These are phyloP conservation scores for Chaetomiaceae sp. DNA, from an alignment of 2,329 filamentous ascomycete species.

Conservation along the genomic window DNA sequence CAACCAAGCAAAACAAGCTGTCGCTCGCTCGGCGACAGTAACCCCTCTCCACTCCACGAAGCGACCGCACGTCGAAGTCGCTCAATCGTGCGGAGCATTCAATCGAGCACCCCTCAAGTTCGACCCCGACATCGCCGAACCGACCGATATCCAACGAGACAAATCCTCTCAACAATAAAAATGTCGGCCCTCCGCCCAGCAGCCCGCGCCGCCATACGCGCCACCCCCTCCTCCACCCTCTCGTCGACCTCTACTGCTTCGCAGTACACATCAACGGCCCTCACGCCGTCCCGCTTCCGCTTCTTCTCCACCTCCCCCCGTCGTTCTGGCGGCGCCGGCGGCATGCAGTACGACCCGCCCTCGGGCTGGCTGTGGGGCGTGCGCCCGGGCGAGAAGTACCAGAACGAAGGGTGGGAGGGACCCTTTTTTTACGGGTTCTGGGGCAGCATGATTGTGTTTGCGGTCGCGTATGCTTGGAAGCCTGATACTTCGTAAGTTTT, in stretches of 20 bases:
- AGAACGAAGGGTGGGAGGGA: constrained; percentile 95
- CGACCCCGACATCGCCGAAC: not conserved
- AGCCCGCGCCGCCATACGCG: not conserved
- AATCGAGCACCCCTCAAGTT: not conserved
- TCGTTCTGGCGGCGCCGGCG: constrained; percentile 33
- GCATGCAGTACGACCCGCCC: constrained; percentile 78
- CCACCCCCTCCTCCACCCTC: not conserved
- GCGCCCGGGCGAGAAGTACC: constrained; percentile 90
- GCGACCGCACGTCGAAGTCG: not conserved
- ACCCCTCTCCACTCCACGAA: not conserved
- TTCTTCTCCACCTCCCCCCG: constrained; percentile 44
- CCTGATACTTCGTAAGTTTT: constrained; percentile 91
- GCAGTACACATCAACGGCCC: not conserved
- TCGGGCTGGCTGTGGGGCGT: constrained; percentile 90
- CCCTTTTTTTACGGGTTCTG: constrained; percentile 81
- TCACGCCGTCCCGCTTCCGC: not conserved
- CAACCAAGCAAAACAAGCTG: not conserved
- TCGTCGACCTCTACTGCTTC: not conserved
- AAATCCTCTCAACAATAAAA: not conserved
- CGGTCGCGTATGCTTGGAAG: constrained; percentile 88
- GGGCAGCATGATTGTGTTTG: constrained; percentile 67
- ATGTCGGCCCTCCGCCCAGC: constrained; percentile 15
- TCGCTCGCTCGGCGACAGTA: constrained; percentile 7
- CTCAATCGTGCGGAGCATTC: not conserved
- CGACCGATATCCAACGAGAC: not conserved